These are phyloP conservation scores for Hondaea fermentalgiana DNA, from an alignment of 108 stramenopile species.

Conservation along the genomic window DNA sequence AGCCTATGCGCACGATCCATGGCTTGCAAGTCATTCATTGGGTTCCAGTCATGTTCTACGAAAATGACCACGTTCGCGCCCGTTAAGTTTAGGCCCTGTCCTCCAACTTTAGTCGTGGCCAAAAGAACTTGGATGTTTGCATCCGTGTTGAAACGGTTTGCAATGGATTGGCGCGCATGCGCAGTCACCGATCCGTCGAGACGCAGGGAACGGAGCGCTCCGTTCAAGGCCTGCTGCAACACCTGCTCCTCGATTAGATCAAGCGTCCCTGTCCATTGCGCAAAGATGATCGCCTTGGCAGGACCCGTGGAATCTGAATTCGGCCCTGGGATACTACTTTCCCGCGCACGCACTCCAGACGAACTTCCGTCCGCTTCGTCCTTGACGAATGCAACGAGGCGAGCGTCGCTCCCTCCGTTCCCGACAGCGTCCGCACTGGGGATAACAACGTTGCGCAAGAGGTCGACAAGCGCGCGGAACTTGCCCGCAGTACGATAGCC, in stretches of 20 bases:
- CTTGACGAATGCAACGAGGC: conserved; percentile 27
- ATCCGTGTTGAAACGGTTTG: conserved; percentile 65
- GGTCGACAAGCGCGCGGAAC: background rate
- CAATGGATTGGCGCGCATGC: conserved; percentile 61
- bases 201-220: conserved; percentile 50
- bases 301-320: conserved; percentile 51
- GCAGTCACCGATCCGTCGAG: conserved; percentile 66
- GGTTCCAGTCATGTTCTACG: conserved; percentile 92
- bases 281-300: conserved; percentile 64
- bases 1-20: conserved; percentile 68
- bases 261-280: conserved; percentile 72
- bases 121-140: conserved; percentile 30
- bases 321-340: conserved; percentile 54
- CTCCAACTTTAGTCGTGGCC: conserved; percentile 44
- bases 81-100: conserved; percentile 67
- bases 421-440: background rate
- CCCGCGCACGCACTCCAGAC: conserved; percentile 36
- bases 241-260: conserved; percentile 62
- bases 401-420: background rate
- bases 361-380: conserved; percentile 56
- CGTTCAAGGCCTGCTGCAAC: conserved; percentile 53
- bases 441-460: background rate
- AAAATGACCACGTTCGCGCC: conserved; percentile 89
- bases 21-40: conserved; percentile 89
- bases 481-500: background rate